Conservation (phyloP, 2,329 filamentous ascomycete species). For the Hawksworthiomyces lignivorus region DNA sequence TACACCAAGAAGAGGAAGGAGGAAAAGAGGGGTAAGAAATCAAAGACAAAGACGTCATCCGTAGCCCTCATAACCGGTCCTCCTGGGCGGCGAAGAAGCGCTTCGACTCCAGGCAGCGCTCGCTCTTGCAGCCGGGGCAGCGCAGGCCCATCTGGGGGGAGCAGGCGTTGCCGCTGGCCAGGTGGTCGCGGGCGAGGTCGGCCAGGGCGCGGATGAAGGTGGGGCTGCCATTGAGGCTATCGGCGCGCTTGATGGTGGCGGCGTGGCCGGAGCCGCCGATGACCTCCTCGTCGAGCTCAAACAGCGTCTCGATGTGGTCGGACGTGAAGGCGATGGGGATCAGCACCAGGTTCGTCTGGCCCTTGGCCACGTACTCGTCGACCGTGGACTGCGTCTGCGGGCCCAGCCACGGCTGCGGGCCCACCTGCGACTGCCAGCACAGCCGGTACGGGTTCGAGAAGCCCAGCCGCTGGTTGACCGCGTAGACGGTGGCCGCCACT, state of each 20-base stretch:
- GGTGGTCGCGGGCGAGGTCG: constrained; percentile 74
- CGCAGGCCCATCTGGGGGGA: constrained; percentile 82
- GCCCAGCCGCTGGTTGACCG: constrained; percentile 86
- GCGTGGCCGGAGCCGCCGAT: constrained; percentile 76
- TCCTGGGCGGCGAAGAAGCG: constrained; percentile 49
- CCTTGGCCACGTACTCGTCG: constrained; percentile 79
- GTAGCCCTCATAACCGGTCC: too few relatives aligned
- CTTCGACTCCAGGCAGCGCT: constrained; percentile 73
- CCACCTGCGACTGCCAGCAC: constrained; percentile 97
- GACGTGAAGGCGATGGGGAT: constrained; percentile 97
- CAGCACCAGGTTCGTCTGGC: constrained; percentile 81
- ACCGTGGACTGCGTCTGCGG: constrained; percentile 88
- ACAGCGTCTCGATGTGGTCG: constrained; percentile 98
- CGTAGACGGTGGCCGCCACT: constrained; percentile 90
- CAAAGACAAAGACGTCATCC: too few relatives aligned
- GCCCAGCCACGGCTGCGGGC: constrained; percentile 89
- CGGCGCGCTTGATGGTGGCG: constrained; percentile 79
- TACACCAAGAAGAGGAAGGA: too few relatives aligned
- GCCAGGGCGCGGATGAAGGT: constrained; percentile 88
- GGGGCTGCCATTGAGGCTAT: constrained; percentile 84
- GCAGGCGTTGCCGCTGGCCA: constrained; percentile 59
- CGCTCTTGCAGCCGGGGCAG: constrained; percentile 89
- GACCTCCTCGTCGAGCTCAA: constrained; percentile 88
- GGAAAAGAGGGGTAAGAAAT: too few relatives aligned
- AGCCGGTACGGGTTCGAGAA: constrained; percentile 88